These are phyloP conservation scores for Backusella liffmaniae DNA, from an alignment of 192 early-diverging fungal genomes.

Conservation along the genomic window DNA sequence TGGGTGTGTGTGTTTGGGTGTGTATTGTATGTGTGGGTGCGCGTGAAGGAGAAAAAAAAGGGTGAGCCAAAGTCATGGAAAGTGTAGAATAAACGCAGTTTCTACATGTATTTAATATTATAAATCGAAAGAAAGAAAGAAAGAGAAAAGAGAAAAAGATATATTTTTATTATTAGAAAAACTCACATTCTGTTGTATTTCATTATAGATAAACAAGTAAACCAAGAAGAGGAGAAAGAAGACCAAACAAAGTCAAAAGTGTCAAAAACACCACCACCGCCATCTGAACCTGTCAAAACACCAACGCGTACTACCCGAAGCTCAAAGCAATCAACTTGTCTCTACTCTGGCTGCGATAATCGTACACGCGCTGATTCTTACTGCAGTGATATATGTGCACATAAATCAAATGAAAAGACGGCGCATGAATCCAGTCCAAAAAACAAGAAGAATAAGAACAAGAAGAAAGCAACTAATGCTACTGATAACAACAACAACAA, in stretches of 20 bases:
- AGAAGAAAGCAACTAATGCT: background rate
- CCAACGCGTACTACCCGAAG: background rate
- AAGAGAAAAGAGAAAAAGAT: background rate
- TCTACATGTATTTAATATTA: background rate
- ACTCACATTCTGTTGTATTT: background rate
- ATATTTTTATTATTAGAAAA: background rate
- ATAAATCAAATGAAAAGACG: background rate
- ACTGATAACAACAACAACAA: background rate
- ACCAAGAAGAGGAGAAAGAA: background rate
- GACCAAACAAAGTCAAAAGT: background rate
- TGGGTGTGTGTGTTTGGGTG: too few relatives aligned
- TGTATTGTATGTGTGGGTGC: too few relatives aligned
- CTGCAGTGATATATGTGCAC: constrained; percentile 28
- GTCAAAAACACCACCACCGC: background rate
- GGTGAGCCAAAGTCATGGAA: background rate
- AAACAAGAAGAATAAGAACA: background rate
- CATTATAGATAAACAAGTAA: background rate
- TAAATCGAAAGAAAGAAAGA: background rate
- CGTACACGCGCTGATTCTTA: constrained; percentile 25
- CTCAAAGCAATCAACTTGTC: constrained; percentile 14
- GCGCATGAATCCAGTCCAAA: background rate
- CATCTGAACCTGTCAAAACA: background rate
- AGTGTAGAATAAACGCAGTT: background rate
- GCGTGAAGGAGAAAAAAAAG: background rate
- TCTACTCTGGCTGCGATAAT: constrained; percentile 21